phyloP scores from a whole-genome alignment of 495 filamentous ascomycete genomes.

The Daldinia caldariorum region DNA sequence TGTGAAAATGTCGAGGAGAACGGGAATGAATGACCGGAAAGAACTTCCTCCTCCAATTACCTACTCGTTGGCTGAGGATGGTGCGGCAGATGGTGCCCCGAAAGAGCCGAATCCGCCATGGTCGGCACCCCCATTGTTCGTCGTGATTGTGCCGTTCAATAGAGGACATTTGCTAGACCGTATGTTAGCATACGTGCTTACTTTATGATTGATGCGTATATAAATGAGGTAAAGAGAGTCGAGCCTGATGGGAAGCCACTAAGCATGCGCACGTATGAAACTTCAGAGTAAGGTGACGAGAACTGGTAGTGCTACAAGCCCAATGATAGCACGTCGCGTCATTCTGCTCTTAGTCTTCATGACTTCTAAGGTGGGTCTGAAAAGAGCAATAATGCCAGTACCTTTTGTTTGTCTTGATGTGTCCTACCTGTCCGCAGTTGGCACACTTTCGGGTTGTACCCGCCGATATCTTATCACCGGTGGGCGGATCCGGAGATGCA shows the following conservation, averaged over 20 bases:
- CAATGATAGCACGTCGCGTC: background rate
- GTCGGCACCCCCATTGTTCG: constrained; percentile 67
- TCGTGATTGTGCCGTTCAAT: constrained; percentile 85
- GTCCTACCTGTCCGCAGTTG: constrained; percentile 93
- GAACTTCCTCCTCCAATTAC: background rate
- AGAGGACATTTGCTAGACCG: constrained; percentile 77
- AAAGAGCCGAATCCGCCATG: constrained; percentile 64
- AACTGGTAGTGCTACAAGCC: constrained; percentile 11
- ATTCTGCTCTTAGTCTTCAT: constrained; percentile 12
- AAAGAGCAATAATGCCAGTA: constrained; percentile 54
- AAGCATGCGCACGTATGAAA: background rate
- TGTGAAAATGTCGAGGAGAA: background rate
- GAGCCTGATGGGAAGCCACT: background rate
- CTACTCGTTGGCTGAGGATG: constrained; percentile 30
- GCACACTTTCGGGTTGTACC: constrained; percentile 94
- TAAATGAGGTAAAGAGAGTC: background rate
- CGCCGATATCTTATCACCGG: constrained; percentile 58
- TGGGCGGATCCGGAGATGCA: constrained; percentile 58
- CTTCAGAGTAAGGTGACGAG: background rate
- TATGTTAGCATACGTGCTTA: constrained; percentile 49
- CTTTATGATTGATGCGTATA: constrained; percentile 11
- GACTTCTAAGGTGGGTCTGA: constrained; percentile 2
- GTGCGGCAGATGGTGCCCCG: constrained; percentile 46
- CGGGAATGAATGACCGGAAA: background rate
- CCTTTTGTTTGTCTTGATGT: constrained; percentile 99